phyloP scores from a whole-genome alignment of 345 rosid species.

The Kernera saxatilis region DNA sequence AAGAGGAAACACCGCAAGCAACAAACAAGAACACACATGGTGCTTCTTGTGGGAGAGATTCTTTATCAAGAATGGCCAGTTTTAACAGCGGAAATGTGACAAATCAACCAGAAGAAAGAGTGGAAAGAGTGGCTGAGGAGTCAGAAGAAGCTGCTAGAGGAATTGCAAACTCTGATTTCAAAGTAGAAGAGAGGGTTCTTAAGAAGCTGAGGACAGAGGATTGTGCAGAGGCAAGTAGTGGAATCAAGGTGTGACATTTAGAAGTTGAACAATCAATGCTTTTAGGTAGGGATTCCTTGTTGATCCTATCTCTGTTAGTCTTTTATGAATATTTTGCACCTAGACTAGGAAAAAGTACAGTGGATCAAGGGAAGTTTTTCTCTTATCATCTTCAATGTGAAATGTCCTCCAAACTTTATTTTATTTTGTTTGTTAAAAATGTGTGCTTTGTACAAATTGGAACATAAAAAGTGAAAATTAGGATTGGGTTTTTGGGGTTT shows the following conservation, averaged over 20 bases:
- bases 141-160: conserved; percentile 18
- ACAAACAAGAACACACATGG: conserved; percentile 17
- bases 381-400: conserved; percentile 1
- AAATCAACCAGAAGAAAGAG: conserved; percentile 34
- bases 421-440: neutral
- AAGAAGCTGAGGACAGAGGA: conserved; percentile 49
- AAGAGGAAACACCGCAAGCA: conserved; percentile 15
- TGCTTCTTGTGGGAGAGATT: conserved; percentile 15
- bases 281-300: neutral
- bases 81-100: conserved; percentile 22
- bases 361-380: neutral
- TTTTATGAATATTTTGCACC: neutral
- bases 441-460: neutral
- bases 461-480: neutral
- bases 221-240: conserved; percentile 5
- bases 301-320: neutral
- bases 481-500: neutral
- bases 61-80: conserved; percentile 29
- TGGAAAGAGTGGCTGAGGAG: conserved; percentile 32
- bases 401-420: neutral
- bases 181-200: conserved; percentile 32
- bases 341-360: neutral
- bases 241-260: conserved; percentile 12
- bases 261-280: conserved; percentile 1
- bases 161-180: conserved; percentile 19